phyloP scores from a whole-genome alignment of 2,329 filamentous ascomycete species.

The Nothopassalora personata region DNA sequence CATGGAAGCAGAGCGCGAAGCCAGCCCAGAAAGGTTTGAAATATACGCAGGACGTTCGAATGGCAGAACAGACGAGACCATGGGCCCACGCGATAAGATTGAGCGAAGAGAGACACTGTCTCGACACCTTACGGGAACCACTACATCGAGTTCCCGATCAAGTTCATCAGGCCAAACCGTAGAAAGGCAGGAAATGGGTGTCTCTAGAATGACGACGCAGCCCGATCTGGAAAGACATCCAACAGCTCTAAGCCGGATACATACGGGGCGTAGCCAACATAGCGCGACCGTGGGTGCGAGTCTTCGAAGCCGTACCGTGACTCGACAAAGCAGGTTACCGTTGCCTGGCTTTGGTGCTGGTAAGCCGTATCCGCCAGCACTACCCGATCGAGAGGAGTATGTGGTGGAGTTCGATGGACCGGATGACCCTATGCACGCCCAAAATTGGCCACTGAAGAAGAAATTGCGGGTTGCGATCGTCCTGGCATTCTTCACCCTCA shows the following conservation, averaged over 20 bases:
- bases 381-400: conserved; percentile 68
- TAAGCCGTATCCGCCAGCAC: conserved; percentile 64
- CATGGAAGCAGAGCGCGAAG: conserved; percentile 51
- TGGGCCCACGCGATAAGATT: conserved; percentile 9
- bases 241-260: conserved; percentile 67
- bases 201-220: conserved; percentile 60
- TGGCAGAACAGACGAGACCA: conserved; percentile 40
- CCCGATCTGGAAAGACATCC: conserved; percentile 58
- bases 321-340: conserved; percentile 39
- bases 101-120: conserved; percentile 46
- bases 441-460: conserved; percentile 78
- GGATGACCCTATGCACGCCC: conserved; percentile 70
- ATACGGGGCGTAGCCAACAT: conserved; percentile 66
- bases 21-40: conserved; percentile 40
- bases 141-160: conserved; percentile 46
- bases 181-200: conserved; percentile 40
- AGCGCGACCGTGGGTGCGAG: conserved; percentile 60
- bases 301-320: conserved; percentile 37
- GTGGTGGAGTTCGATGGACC: conserved; percentile 79
- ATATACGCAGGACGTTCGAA: conserved; percentile 8
- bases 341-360: conserved; percentile 66
- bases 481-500: conserved; percentile 66
- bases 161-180: conserved; percentile 30
- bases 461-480: conserved; percentile 64
- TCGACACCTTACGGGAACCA: conserved; percentile 50